Evolutionary conservation across 2,329 filamentous ascomycete genomes (phyloP).

Genomic region (Colletotrichum incanum): DNA sequence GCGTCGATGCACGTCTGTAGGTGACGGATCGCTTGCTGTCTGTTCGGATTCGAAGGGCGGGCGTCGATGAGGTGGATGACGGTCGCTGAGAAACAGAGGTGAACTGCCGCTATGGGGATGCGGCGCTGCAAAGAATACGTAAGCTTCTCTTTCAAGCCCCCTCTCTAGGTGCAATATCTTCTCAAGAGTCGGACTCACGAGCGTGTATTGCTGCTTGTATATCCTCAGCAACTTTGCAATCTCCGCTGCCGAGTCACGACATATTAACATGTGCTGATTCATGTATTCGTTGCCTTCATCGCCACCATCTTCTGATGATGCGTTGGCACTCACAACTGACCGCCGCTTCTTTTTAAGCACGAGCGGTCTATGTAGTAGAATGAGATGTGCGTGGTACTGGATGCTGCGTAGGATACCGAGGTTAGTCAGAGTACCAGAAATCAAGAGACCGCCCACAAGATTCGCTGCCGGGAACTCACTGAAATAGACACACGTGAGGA

Average conservation of each 20-base stretch:
- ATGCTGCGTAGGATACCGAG: conserved; percentile 40
- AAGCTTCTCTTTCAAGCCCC: no score
- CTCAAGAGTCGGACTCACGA: conserved; percentile 32
- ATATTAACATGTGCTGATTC: conserved; percentile 43
- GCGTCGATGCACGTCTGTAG: conserved; percentile 42
- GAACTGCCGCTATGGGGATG: conserved; percentile 45
- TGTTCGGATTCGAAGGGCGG: conserved; percentile 34
- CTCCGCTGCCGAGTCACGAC: conserved; percentile 45
- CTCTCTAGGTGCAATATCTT: neutral
- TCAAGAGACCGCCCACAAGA: no score
- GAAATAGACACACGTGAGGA: conserved; percentile 47
- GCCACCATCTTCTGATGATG: neutral
- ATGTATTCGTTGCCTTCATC: neutral
- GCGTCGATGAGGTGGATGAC: conserved; percentile 45
- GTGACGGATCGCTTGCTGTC: conserved; percentile 37
- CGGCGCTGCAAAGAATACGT: conserved; percentile 32
- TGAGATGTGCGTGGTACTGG: conserved; percentile 46
- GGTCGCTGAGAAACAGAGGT: conserved; percentile 42
- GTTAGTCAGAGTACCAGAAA: neutral
- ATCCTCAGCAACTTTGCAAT: conserved; percentile 43
- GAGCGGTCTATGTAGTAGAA: conserved; percentile 46
- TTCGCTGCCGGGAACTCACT: conserved; percentile 38
- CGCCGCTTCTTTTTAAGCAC: conserved; percentile 20
- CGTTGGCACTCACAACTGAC: neutral
- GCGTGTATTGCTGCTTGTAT: conserved; percentile 46